Evolutionary conservation across 306 rosid species (phyloP).

Genomic region (Quercus bicolor): DNA sequence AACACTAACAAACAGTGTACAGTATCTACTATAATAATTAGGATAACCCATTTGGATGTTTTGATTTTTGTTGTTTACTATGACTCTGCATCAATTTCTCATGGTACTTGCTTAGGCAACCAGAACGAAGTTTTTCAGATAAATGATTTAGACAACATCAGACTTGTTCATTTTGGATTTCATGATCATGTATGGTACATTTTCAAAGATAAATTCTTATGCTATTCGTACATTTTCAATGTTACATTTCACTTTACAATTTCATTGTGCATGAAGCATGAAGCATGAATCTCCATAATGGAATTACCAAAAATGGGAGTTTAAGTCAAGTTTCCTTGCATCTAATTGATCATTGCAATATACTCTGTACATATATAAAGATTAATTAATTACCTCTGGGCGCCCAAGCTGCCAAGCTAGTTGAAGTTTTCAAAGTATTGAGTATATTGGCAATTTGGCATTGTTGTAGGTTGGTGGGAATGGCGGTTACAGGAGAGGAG

Average conservation of each 20-base stretch:
- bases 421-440: no score
- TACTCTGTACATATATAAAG: no score
- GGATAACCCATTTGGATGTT: not conserved
- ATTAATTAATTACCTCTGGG: no score
- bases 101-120: not conserved
- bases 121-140: not conserved
- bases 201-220: not conserved
- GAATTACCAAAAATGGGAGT: no score
- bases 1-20: not conserved
- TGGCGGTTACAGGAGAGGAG: constrained; percentile 62
- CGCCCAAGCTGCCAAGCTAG: no score
- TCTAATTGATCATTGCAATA: no score
- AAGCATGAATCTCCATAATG: no score
- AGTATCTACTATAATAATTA: not conserved
- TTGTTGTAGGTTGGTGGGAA: constrained; percentile 55
- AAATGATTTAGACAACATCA: not conserved
- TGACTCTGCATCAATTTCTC: not conserved
- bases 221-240: not conserved
- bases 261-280: not conserved
- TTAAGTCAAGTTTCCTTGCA: no score
- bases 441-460: not conserved
- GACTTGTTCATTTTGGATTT: not conserved
- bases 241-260: not conserved
- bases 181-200: not conserved
- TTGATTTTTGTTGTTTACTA: not conserved